Evolutionary conservation across 2,329 filamentous ascomycete species (phyloP), one percentile per base, ranked within the genome.

Genomic region (Rutstroemia sp.): DNA sequence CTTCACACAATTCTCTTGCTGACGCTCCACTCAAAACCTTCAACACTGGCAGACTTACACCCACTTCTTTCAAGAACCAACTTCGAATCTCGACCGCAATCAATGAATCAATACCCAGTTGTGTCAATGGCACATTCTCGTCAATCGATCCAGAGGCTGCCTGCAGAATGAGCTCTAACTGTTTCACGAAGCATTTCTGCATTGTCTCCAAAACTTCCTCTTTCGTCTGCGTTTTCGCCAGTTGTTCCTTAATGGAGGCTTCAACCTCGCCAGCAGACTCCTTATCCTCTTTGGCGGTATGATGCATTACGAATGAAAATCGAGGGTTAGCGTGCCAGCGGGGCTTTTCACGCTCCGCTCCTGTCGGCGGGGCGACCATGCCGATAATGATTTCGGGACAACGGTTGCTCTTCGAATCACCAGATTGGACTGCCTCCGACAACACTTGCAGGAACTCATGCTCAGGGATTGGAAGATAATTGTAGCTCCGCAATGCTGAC

Each of bases 51-150:
- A 79, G 62, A 46, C 75, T 69, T 1, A 73, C 73, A 2, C 69
- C 70, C 17, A 72, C 72, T 57, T 73, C 72, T 44, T 69, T 67
- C 8, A 71, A 63, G 1, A 79, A 68, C 76, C 77, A 79, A 60
- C 73, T 78, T 17, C 77, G 72, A 3, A 80, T 67, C 8, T 75
- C 75, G 25, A 80, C 76, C 1, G 77, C 78, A 6, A 79, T 73
- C 12, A 80, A 70, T 0, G 76, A 79, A 66, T 81, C 78, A 6
- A 80, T 73, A 1, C 78, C 56, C 21, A 55, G 21, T 3, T 54
- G 25, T 9, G 39, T 44, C 25, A 58, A 30, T 12, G 51, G 46
- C 19, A 34, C 39, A 45, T n/a, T 25, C 12, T 23, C 38, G 25
- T 45, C 37, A 9, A 56, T 34, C 12, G 53, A 51, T 2, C 38